Evolutionary conservation across 305 asterid genomes (phyloP), one percentile per base, ranked within the genome.

Genomic region (Galium porrigens): DNA sequence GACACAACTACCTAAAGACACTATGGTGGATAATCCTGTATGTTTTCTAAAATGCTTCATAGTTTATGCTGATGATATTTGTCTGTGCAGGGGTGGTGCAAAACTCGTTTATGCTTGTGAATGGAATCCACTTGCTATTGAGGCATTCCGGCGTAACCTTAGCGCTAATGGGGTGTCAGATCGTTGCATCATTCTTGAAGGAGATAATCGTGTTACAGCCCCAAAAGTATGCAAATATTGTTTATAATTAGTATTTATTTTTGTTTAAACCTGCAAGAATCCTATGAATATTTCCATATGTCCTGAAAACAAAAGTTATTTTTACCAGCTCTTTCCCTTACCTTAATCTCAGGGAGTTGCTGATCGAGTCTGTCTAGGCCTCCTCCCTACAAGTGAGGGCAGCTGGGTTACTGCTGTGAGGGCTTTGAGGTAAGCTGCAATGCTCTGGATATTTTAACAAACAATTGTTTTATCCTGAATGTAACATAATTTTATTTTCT

Each of bases 71-170:
- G 29, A 29, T 56, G 2, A 66, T 61, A 14, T 41, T 68, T 68
- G 68, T 61, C 68, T 69, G 56, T 56, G 61, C 82, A 94, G 97
- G 86, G 90, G 95, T 57, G 75, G 78, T 41, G 97, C 95, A 34
- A 86, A 87, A 78, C 64, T 80, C 78, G 94, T 94, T 62, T 94
- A 94, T 77, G 97, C 99, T 37, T 94, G 99, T 74, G 95, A 94
- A 78, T 90, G 99, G 99, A 87, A 94, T 72, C 94, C 94, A 66
- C 83, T 81, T 68, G 97, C 99, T 20, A 71, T 90, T 62, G 89
- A 86, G 80, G 97, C 97, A 69, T 95, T 94, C 63, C 86, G 59
- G 34, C 92, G 74, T 54, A 94, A 94, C 76, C 85, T 90, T 66
- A 64, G 60, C 64, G 81, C 82, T 70, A 94, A 94, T 79, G 68